Base-by-base conservation (phyloP, 306 rosid genomes). In the Dryas octopetala region DNA sequence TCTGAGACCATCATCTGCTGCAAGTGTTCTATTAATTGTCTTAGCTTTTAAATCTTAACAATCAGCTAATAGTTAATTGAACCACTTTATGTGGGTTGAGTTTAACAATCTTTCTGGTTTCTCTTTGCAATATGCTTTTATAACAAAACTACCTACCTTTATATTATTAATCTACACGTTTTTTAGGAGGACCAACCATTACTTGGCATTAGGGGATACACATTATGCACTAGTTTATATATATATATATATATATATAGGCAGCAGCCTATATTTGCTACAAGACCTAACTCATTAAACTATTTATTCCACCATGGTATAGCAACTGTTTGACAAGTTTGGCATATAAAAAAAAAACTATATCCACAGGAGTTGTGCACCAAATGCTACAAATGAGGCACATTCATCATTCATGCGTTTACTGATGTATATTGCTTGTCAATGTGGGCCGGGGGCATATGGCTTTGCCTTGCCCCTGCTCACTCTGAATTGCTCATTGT, bases 281-380 rank as follows among this genome's bases (percentile, higher is more conserved):
- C 65, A 5, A 71, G 66, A 55, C 51, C 75, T 57, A 71, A 44
- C 66, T 47, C 17, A 57, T 9, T 9, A 16, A 44, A 44, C 38
- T 65, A 44, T 44, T 44, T 14, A 45, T 15, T 26, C 76, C 32
- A 73, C 32, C 55, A 44, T 14, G 50, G 7, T 23, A 15, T 9
- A 4, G 53, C 75, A 46, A 72, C 76, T 72, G 28, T 59, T 59
- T 45, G 67, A 72, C 45, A 23, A 57, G 75, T 57, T 57, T 46
- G 76, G 55, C 47, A 15, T 46, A 72, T 9, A 11, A 58, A n/a
- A 72, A 13, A 69, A 48, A 16, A 52, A 52, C 32, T 32, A 59
- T 58, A 72, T 58, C 67, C 28, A 15, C 57, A 58, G 57, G 28
- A 45, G 45, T 49, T 72, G 17, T 13, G 58, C 68, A 59, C 46